Conservation (phyloP, 2,329 filamentous ascomycete genomes). For the Claviceps sp. region DNA sequence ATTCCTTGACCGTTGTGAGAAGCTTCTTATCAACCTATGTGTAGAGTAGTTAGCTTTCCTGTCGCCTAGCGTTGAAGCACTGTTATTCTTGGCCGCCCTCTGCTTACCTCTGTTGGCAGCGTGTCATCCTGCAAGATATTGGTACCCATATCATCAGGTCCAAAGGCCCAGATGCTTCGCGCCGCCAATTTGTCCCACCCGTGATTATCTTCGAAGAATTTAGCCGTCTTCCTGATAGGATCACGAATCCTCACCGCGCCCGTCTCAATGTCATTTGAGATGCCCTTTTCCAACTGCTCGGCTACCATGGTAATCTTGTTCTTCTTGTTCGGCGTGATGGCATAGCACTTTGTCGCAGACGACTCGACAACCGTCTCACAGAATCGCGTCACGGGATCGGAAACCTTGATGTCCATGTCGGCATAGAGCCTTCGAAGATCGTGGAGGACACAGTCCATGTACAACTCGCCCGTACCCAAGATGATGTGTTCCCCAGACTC, state of each 20-base stretch:
- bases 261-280: slow-evolving; percentile 86
- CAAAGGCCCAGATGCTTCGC: slow-evolving; percentile 96
- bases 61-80: neutral
- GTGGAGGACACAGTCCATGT: slow-evolving; percentile 98
- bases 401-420: slow-evolving; percentile 98
- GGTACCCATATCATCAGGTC: slow-evolving; percentile 83
- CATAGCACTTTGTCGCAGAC: slow-evolving; percentile 95
- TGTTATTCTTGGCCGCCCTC: too few relatives aligned
- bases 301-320: slow-evolving; percentile 99
- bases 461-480: slow-evolving; percentile 91
- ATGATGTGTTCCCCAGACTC: slow-evolving; percentile 95
- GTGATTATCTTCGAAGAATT: slow-evolving; percentile 94
- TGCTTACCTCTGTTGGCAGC: slow-evolving; percentile 63
- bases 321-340: slow-evolving; percentile 96
- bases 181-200: slow-evolving; percentile 93
- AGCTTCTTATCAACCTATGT: slow-evolving; percentile 76
- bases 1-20: slow-evolving; percentile 76
- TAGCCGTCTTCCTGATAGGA: slow-evolving; percentile 81
- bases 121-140: slow-evolving; percentile 98
- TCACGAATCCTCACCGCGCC: slow-evolving; percentile 86
- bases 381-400: slow-evolving; percentile 92
- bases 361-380: slow-evolving; percentile 97
- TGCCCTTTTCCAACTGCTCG: slow-evolving; percentile 87
- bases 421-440: slow-evolving; percentile 88
- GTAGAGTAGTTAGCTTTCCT: neutral